These are phyloP conservation scores for Gloeostereum incarnatum DNA, from an alignment of 768 basidiomycete genomes.

Conservation along the genomic window DNA sequence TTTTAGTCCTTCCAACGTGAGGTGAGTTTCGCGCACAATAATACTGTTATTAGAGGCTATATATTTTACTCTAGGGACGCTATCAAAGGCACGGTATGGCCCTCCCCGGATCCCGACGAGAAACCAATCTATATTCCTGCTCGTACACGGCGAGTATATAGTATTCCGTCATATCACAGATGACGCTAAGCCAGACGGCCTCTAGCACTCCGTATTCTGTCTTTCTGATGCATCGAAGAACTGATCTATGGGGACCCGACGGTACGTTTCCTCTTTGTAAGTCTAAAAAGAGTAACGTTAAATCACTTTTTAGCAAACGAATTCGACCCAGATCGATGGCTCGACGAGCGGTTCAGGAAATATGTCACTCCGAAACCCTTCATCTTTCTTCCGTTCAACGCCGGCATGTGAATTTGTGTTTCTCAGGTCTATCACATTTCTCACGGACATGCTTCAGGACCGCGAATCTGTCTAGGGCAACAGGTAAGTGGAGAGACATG, in stretches of 20 bases:
- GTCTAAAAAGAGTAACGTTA: neutral
- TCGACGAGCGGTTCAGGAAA: slow-evolving; percentile 53
- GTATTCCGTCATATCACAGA: neutral
- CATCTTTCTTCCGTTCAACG: slow-evolving; percentile 49
- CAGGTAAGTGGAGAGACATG: slow-evolving; percentile 24
- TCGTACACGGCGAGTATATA: slow-evolving; percentile 31
- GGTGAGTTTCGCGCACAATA: slow-evolving; percentile 16
- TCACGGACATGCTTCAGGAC: slow-evolving; percentile 29
- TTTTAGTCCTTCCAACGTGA: slow-evolving; percentile 37
- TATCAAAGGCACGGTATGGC: slow-evolving; percentile 37
- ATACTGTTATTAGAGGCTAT: neutral
- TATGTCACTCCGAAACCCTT: slow-evolving; percentile 56
- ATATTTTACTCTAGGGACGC: slow-evolving; percentile 24
- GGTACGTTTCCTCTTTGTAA: slow-evolving; percentile 24
- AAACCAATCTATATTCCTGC: slow-evolving; percentile 48
- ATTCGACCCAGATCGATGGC: slow-evolving; percentile 67
- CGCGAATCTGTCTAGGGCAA: slow-evolving; percentile 53
- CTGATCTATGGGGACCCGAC: slow-evolving; percentile 66
- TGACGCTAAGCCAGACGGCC: neutral
- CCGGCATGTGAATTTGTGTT: slow-evolving; percentile 7
- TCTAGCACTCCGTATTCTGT: slow-evolving; percentile 42
- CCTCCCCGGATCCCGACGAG: slow-evolving; percentile 31
- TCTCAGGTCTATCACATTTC: slow-evolving; percentile 12
- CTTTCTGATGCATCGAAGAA: slow-evolving; percentile 56
- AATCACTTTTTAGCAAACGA: slow-evolving; percentile 33